Evolutionary conservation across 495 filamentous ascomycete genomes (phyloP).

Genomic region (Daldinia grandis): DNA sequence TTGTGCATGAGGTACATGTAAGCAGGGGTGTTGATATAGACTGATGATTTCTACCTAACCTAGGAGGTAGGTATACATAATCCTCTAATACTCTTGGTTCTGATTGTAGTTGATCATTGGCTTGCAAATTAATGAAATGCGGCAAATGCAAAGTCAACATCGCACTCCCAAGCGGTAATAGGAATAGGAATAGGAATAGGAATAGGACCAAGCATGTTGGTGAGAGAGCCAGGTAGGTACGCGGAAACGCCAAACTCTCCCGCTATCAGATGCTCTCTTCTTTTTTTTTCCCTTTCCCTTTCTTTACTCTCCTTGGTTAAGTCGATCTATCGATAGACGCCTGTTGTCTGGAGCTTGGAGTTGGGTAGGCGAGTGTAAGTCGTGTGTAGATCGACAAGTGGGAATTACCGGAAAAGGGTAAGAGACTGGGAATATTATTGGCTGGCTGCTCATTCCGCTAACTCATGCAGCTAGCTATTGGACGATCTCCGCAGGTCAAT

Average conservation of each 20-base stretch:
- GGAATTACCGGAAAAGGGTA: slow-evolving; percentile 41
- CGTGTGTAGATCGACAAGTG: slow-evolving; percentile 33
- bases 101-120: slow-evolving; percentile 14
- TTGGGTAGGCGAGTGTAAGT: slow-evolving; percentile 37
- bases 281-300: too few relatives aligned
- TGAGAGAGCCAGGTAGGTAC: slow-evolving; percentile 12
- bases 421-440: slow-evolving; percentile 40
- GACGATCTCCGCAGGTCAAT: slow-evolving; percentile 40
- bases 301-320: slow-evolving; percentile 8
- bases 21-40: slow-evolving; percentile 25
- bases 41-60: slow-evolving; percentile 18
- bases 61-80: too few relatives aligned
- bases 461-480: slow-evolving; percentile 41
- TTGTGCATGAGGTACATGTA: slow-evolving; percentile 27
- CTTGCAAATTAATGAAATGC: slow-evolving; percentile 15
- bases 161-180: slow-evolving; percentile 13
- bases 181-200: background rate
- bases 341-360: slow-evolving; percentile 24
- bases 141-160: slow-evolving; percentile 9
- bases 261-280: slow-evolving; percentile 11
- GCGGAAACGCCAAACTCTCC: slow-evolving; percentile 7
- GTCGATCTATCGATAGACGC: slow-evolving; percentile 18
- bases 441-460: slow-evolving; percentile 23
- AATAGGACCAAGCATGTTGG: slow-evolving; percentile 6
- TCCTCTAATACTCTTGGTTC: slow-evolving; percentile 6